These are phyloP conservation scores for Peniophora sp. DNA, from an alignment of 1,284 basidiomycete genomes.

Conservation along the genomic window DNA sequence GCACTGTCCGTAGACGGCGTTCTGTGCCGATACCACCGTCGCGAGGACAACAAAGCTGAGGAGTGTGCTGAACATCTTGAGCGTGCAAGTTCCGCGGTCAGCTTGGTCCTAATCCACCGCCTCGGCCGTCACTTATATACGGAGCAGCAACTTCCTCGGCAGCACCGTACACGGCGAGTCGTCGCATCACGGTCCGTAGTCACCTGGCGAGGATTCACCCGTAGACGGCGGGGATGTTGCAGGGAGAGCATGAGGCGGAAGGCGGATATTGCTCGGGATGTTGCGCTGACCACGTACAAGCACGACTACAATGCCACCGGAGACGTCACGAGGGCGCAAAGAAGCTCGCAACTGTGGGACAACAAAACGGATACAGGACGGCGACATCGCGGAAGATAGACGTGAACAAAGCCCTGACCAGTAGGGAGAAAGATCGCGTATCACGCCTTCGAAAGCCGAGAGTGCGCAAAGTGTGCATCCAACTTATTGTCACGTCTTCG, in stretches of 20 bases:
- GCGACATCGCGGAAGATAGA: no score
- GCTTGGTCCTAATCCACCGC: conserved; percentile 1
- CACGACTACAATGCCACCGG: no score
- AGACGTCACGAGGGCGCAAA: no score
- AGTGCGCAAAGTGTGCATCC: no score
- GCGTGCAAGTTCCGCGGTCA: conserved; percentile 10
- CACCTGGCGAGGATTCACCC: conserved; percentile 31
- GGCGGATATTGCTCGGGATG: conserved; percentile 1
- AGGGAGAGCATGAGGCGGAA: not conserved
- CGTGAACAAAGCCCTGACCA: no score
- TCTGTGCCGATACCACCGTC: conserved; percentile 34
- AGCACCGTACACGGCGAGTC: not conserved
- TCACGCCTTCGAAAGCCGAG: no score
- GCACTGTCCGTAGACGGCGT: conserved; percentile 39
- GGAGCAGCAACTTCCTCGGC: conserved; percentile 2
- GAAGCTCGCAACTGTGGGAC: no score
- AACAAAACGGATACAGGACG: no score
- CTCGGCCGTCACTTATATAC: conserved; percentile 1
- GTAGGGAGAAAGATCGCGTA: no score
- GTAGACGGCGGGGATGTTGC: conserved; percentile 28
- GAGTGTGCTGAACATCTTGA: conserved; percentile 39
- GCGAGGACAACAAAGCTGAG: conserved; percentile 37
- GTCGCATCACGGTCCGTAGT: conserved; percentile 14
- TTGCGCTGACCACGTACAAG: no score
- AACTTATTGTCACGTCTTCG: no score